Conservation (phyloP, 441 rosid species). For the Lagerstroemia fauriei region DNA sequence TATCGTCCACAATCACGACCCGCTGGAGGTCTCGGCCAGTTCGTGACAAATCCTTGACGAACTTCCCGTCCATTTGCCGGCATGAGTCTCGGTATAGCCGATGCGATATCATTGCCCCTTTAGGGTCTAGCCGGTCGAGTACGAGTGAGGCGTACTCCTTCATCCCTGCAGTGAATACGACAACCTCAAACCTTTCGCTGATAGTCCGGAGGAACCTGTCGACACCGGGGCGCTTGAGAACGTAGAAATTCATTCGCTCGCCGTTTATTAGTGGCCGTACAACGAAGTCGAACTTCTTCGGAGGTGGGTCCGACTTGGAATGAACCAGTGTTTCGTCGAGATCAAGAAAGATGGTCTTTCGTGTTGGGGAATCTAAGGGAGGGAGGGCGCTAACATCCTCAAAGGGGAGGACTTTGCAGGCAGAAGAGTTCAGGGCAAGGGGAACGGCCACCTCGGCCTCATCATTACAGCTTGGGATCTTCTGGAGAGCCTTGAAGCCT, state of each 20-base stretch:
- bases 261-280: conserved; percentile 69
- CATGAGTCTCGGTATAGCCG: conserved; percentile 69
- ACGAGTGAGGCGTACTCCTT: conserved; percentile 72
- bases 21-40: conserved; percentile 55
- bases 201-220: conserved; percentile 59
- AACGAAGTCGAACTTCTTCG: conserved; percentile 51
- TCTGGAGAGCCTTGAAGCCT: conserved; percentile 57
- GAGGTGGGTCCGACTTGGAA: conserved; percentile 66
- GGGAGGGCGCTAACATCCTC: neutral
- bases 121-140: conserved; percentile 55
- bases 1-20: conserved; percentile 64
- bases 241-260: conserved; percentile 57
- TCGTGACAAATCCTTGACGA: conserved; percentile 63
- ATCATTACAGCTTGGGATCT: conserved; percentile 5
- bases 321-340: conserved; percentile 85
- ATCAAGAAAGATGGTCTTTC: conserved; percentile 76
- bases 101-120: conserved; percentile 47
- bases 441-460: neutral
- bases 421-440: neutral
- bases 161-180: conserved; percentile 82
- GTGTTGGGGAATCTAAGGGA: conserved; percentile 23
- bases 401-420: neutral
- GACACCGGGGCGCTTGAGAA: conserved; percentile 78
- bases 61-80: conserved; percentile 56
- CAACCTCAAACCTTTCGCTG: conserved; percentile 60